Base-by-base conservation (phyloP, 2,329 filamentous ascomycete genomes). In the Sporothrix protearum region DNA sequence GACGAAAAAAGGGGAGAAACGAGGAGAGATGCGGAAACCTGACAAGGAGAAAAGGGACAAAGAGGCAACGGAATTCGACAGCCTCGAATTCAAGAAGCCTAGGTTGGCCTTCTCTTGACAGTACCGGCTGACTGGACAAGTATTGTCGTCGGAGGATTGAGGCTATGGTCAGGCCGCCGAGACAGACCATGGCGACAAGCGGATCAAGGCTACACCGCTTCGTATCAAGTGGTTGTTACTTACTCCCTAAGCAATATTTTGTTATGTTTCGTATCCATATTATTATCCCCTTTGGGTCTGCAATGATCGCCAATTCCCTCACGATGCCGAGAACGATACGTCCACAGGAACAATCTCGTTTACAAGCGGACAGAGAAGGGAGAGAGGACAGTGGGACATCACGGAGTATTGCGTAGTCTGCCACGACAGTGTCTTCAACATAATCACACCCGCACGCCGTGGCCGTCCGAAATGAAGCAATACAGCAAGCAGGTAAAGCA, bases 241-340 rank as follows among this genome's bases (percentile, higher is more conserved):
- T n/a, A 66, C 33, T 49, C 49, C 63, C 12, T 49, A 49, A 66
- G 42, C 39, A 47, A 10, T 7, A n/a, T 66, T 42, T 45, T 39
- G 59, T 64, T 12, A 45, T 45, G 19, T 64, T 64, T 64, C 36
- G 45, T 16, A 39, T 33, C 39, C 28, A 28, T n/a, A 16, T 9
- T n/a, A n/a, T n/a, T n/a, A n/a, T n/a, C n/a, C n/a, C 36, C 28
- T 25, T 12, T 19, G 36, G 59, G 36, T 64, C 59, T 64, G 36
- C 36, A 64, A 64, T 64, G 59, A 45, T 64, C 59, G 59, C 36
- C 59, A 64, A 64, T 45, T 45, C 36, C n/a, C 59, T 64, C 59
- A 64, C 9, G 28, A 16, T 19, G 30, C 55, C 16, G 16, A 22
- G 22, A 28, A 39, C 5, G 33, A 39, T n/a, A 51, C 9, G n/a